Base-by-base conservation (phyloP, 345 rosid genomes). In the Aquilaria yunnanensis region DNA sequence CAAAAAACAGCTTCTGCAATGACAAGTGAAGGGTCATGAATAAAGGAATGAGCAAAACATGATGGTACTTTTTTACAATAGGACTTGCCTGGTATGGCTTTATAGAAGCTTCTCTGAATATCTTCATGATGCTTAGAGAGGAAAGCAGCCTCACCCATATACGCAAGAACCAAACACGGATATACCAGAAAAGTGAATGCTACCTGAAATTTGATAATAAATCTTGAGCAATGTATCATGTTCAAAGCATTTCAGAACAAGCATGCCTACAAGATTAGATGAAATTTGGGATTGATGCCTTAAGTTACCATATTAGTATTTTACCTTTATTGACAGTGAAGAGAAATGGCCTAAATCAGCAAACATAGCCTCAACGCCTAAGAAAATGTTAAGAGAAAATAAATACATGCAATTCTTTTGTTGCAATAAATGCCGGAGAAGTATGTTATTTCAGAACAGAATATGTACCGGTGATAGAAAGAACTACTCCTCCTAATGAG, bases 111-210 rank as follows among this genome's bases (percentile, higher is more conserved):
- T 70, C 80, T 74, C 62, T 88, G 83, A 62, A 83, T 77, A 16
- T 83, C 84, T 69, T 85, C 88, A 70, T 81, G 83, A 59, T 93
- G 81, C 59, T 79, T 83, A 16, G 98, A 86, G 63, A 90, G 81
- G 62, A 78, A 90, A 6, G 98, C 97, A 54, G 96, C 96, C 75
- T 90, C 90, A 0, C 98, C 98, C 98, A 86, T 88, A 65, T 93
- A 93, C 8, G 96, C 96, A 60, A 93, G 85, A 68, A 90, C 73
- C 69, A 93, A 75, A 73, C 86, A 93, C 1, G 98, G 98, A 67
- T 87, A 89, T 54, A 90, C 90, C 55, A 86, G 67, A 66, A 78
- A 72, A 14, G 85, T 71, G 72, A 87, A 93, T 41, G 97, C 96
- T 68, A 83, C 83, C 97, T 85, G 76, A 13, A 56, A 59, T 31